Evolutionary conservation across 306 rosid genomes (phyloP), one percentile per base, ranked within the genome.

Genomic region (Fagus sylvatica): DNA sequence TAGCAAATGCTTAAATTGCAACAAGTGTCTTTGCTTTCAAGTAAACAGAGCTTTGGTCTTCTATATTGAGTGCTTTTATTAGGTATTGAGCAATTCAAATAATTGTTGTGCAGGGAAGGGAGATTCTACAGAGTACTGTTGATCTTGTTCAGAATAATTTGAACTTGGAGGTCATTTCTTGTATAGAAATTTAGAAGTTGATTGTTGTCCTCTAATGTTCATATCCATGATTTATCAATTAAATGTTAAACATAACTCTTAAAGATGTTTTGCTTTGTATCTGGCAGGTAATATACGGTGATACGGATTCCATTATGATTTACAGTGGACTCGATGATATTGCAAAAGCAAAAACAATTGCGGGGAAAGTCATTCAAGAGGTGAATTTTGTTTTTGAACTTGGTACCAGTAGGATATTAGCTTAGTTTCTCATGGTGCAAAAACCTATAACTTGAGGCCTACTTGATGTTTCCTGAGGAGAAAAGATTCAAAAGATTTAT

Each of bases 231-330:
- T 66, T 19, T 71, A 61, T 67, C 40, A 67, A 48, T 65, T 83
- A 79, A 22, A 64, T 53, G 69, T 9, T 53, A 75, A 33, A 75
- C 65, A 82, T 76, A 69, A 56, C 55, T 77, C 80, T 83, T 76
- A 74, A 69, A 78, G 76, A 57, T 62, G 69, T 37, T 71, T 37
- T 81, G 72, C 65, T n/a, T 82, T 82, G 69, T 80, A 59, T 77
- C 67, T 69, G 60, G 68, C 80, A 95, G 99, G 98, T 95, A 60
- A 95, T 95, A 60, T 95, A 95, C 73, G 98, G 98, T 3, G 98
- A 95, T 76, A 95, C 98, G 6, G 98, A 92, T 88, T 95, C 98
- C 77, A 95, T 95, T 67, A 95, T 95, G 98, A 89, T 95, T 84
- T 87, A 92, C 83, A 95, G 97, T 71, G 98, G 99, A 42, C 90